These are phyloP conservation scores for Chaetomiaceae sp. DNA, from an alignment of 2,329 filamentous ascomycete genomes.

Conservation along the genomic window DNA sequence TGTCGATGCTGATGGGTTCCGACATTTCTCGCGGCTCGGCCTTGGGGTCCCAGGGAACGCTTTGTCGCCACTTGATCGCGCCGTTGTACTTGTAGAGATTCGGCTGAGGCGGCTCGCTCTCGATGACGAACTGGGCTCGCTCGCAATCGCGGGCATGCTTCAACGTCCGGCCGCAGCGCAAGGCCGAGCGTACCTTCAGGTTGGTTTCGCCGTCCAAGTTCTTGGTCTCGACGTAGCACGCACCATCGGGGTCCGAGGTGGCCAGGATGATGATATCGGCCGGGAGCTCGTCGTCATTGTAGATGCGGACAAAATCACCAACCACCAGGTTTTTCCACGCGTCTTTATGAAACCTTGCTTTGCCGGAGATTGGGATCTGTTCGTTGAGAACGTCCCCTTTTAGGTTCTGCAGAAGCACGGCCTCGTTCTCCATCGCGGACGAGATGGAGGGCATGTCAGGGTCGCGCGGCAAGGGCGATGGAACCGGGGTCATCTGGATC, in stretches of 20 bases:
- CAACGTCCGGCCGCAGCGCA: slow-evolving; percentile 77
- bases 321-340: slow-evolving; percentile 94
- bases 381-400: slow-evolving; percentile 67
- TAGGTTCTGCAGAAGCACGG: slow-evolving; percentile 39
- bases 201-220: slow-evolving; percentile 98
- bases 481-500: slow-evolving; percentile 94
- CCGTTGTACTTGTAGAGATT: slow-evolving; percentile 96
- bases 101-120: slow-evolving; percentile 85
- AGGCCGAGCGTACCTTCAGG: slow-evolving; percentile 85
- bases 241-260: slow-evolving; percentile 88
- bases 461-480: slow-evolving; percentile 63
- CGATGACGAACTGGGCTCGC: slow-evolving; percentile 76
- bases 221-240: slow-evolving; percentile 97
- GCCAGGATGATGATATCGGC: slow-evolving; percentile 89
- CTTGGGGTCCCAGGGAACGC: slow-evolving; percentile 57
- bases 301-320: slow-evolving; percentile 92
- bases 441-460: slow-evolving; percentile 31
- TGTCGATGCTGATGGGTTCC: slow-evolving; percentile 92
- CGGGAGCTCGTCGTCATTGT: slow-evolving; percentile 92
- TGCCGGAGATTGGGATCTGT: slow-evolving; percentile 58
- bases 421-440: slow-evolving; percentile 35
- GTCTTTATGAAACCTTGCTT: slow-evolving; percentile 84
- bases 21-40: slow-evolving; percentile 70
- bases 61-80: slow-evolving; percentile 80
- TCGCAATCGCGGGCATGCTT: slow-evolving; percentile 92